These are phyloP conservation scores for Ophiostoma piceae DNA, from an alignment of 2,329 filamentous ascomycete genomes.

Conservation along the genomic window DNA sequence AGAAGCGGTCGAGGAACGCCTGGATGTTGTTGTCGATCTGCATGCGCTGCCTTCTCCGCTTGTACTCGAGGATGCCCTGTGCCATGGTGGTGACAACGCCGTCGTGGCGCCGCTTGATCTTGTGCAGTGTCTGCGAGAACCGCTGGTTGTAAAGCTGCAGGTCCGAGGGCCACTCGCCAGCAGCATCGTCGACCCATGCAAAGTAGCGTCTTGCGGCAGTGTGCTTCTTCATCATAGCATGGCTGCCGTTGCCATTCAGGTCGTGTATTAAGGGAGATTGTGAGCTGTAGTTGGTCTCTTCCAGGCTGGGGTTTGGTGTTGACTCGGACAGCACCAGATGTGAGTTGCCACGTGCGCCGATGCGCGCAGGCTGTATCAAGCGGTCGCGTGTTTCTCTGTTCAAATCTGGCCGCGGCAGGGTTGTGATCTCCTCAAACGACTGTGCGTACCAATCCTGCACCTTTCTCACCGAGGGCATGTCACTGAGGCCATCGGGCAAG, in stretches of 20 bases:
- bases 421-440: slow-evolving; percentile 98
- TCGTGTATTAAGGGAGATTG: slow-evolving; percentile 34
- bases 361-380: slow-evolving; percentile 62
- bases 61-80: slow-evolving; percentile 96
- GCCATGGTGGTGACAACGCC: slow-evolving; percentile 97
- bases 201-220: slow-evolving; percentile 71
- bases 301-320: slow-evolving; percentile 84
- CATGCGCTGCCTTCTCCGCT: slow-evolving; percentile 91
- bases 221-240: slow-evolving; percentile 40
- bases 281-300: slow-evolving; percentile 72
- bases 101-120: slow-evolving; percentile 94
- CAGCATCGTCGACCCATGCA: slow-evolving; percentile 79
- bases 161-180: slow-evolving; percentile 81
- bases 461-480: slow-evolving; percentile 93
- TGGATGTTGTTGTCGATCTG: slow-evolving; percentile 98
- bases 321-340: slow-evolving; percentile 67
- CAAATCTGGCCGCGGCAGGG: slow-evolving; percentile 71
- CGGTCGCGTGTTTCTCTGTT: slow-evolving; percentile 70
- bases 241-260: slow-evolving; percentile 37
- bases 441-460: slow-evolving; percentile 99
- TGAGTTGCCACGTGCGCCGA: slow-evolving; percentile 46
- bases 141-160: slow-evolving; percentile 88
- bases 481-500: slow-evolving; percentile 89
- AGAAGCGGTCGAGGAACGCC: slow-evolving; percentile 95
- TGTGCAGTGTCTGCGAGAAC: slow-evolving; percentile 82